Conservation (phyloP, 2,329 filamentous ascomycete genomes). For the Colletotrichum filicis region DNA sequence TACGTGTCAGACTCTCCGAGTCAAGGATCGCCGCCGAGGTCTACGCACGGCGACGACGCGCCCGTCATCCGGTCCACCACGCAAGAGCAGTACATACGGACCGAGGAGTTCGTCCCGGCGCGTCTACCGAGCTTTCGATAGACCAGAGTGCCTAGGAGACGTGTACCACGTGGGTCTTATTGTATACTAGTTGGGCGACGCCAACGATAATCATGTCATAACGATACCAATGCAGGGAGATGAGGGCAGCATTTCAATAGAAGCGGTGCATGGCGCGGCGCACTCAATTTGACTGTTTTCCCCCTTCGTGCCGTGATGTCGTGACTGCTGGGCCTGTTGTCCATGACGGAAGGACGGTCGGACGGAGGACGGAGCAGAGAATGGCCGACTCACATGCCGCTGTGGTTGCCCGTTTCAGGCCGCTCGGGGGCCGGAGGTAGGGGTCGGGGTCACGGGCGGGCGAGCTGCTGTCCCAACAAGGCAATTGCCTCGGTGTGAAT, state of each 20-base stretch:
- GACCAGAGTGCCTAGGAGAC: slow-evolving; percentile 13
- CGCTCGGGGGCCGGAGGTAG: slow-evolving; percentile 4
- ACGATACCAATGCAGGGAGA: slow-evolving; percentile 32
- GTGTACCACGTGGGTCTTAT: slow-evolving; percentile 3
- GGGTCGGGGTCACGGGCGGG: background rate
- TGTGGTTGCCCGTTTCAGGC: slow-evolving; percentile 21
- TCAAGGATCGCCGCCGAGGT: background rate
- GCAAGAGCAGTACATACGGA: slow-evolving; percentile 22
- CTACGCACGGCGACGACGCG: slow-evolving; percentile 7
- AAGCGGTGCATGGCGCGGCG: slow-evolving; percentile 7
- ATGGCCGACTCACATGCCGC: slow-evolving; percentile 18
- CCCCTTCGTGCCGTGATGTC: no score
- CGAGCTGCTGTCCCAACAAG: slow-evolving; percentile 44
- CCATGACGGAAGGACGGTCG: no score
- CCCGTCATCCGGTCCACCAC: slow-evolving; percentile 17
- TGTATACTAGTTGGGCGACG: slow-evolving; percentile 29
- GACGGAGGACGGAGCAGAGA: background rate
- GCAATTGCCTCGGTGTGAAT: slow-evolving; percentile 46
- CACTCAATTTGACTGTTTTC: background rate
- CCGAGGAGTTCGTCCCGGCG: slow-evolving; percentile 64
- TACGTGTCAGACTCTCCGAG: slow-evolving; percentile 28
- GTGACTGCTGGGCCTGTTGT: no score
- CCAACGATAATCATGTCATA: slow-evolving; percentile 29
- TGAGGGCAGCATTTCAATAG: slow-evolving; percentile 24
- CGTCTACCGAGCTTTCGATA: slow-evolving; percentile 66